A percentile compares a stretch with the other conserved stretches of the same genome.
Evolutionary conservation across 2,329 filamentous ascomycete species (phyloP).

Genomic region (Diaporthe sp.): DNA sequence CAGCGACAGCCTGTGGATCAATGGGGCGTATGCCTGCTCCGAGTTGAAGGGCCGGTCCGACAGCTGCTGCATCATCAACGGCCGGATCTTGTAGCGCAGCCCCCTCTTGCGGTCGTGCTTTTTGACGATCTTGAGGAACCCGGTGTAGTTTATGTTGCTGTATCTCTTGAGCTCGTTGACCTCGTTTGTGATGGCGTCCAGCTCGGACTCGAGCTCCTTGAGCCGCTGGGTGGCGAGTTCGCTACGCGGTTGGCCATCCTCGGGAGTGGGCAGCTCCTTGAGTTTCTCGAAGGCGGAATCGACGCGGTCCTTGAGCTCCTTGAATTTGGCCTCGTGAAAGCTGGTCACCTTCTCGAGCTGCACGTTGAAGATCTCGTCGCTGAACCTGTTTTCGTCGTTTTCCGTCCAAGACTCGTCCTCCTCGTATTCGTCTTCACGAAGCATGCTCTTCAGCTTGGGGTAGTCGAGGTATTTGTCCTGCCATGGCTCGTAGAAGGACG

Average conservation of each 20-base stretch:
- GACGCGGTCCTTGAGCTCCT: conserved; percentile 64
- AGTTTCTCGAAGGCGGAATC: conserved; percentile 76
- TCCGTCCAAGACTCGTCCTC: conserved; percentile 86
- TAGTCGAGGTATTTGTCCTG: conserved; percentile 97
- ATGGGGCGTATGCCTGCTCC: conserved; percentile 86
- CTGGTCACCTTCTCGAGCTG: conserved; percentile 94
- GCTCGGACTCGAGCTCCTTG: conserved; percentile 80
- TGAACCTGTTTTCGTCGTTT: conserved; percentile 92
- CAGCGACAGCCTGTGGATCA: conserved; percentile 90
- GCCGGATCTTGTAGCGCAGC: conserved; percentile 86
- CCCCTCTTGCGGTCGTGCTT: conserved; percentile 97
- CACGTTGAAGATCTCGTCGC: conserved; percentile 93
- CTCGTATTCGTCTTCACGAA: conserved; percentile 80
- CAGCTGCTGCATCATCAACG: conserved; percentile 90
- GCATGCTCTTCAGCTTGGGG: conserved; percentile 87
- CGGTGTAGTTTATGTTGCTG: conserved; percentile 96
- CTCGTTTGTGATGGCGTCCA: conserved; percentile 90
- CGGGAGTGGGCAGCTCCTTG: conserved; percentile 80
- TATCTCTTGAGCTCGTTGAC: conserved; percentile 95
- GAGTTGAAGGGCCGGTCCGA: conserved; percentile 94
- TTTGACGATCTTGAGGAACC: conserved; percentile 98
- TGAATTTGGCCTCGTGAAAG: conserved; percentile 87
- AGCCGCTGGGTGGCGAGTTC: conserved; percentile 67
- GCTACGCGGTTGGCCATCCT: conserved; percentile 62
- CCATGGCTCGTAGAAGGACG: conserved; percentile 88